These are phyloP conservation scores for Phytophthora cactorum DNA, from an alignment of 352 stramenopile genomes.

Conservation along the genomic window DNA sequence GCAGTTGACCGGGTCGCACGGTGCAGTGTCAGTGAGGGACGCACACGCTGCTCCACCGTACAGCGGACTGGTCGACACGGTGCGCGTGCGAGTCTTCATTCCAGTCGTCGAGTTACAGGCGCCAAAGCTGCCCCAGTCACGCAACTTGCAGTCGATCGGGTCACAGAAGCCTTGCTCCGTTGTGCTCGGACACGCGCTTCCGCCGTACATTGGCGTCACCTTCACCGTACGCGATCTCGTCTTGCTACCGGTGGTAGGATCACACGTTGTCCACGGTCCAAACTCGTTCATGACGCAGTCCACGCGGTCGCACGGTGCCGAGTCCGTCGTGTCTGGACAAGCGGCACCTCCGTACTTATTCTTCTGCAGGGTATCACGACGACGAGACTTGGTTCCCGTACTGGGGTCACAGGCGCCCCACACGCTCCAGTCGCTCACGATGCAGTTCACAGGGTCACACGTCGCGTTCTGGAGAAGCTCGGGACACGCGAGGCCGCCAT, in stretches of 20 bases:
- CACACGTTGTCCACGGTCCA: constrained; percentile 39
- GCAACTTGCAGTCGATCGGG: constrained; percentile 53
- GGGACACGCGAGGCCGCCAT: constrained; percentile 52
- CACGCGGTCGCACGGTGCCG: constrained; percentile 36
- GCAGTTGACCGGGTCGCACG: constrained; percentile 64
- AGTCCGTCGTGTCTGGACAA: constrained; percentile 40
- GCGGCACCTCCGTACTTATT: constrained; percentile 40
- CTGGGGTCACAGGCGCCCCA: constrained; percentile 43
- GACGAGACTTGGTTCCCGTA: constrained; percentile 40
- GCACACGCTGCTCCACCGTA: constrained; percentile 52
- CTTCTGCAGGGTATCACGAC: constrained; percentile 42
- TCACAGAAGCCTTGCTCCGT: constrained; percentile 44
- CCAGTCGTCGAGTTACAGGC: constrained; percentile 39
- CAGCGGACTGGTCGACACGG: constrained; percentile 25
- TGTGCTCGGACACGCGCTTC: constrained; percentile 37
- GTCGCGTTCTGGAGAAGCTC: constrained; percentile 37
- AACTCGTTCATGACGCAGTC: constrained; percentile 50
- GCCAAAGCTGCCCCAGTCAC: constrained; percentile 44
- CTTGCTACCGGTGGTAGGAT: constrained; percentile 35
- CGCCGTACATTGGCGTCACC: constrained; percentile 42
- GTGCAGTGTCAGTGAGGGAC: constrained; percentile 26
- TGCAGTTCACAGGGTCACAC: constrained; percentile 68
- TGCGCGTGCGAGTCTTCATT: constrained; percentile 49
- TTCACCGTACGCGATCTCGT: constrained; percentile 39
- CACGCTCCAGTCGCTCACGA: constrained; percentile 46